phyloP scores from a whole-genome alignment of 306 rosid genomes.

The Prosopis cineraria region DNA sequence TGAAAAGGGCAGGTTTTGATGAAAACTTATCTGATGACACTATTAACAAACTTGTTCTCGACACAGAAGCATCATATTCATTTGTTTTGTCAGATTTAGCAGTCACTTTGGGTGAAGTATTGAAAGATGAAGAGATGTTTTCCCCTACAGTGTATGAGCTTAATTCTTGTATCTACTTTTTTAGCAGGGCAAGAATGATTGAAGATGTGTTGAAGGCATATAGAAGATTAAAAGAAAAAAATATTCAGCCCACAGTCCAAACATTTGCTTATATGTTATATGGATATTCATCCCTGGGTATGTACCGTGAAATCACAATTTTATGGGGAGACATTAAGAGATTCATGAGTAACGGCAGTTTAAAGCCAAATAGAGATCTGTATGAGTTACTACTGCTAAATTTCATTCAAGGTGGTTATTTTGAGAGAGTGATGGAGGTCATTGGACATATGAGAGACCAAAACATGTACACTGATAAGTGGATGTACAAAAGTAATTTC shows the following conservation, averaged over 20 bases:
- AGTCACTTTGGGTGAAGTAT: conserved; percentile 53
- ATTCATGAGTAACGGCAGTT: conserved; percentile 46
- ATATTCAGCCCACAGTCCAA: conserved; percentile 59
- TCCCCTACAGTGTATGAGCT: conserved; percentile 52
- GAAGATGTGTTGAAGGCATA: conserved; percentile 71
- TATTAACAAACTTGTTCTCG: conserved; percentile 27
- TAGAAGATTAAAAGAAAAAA: conserved; percentile 66
- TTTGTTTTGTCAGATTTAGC: conserved; percentile 43
- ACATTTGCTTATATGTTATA: conserved; percentile 55
- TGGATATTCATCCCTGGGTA: conserved; percentile 69
- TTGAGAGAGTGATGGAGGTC: conserved; percentile 94
- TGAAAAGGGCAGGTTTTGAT: conserved; percentile 48
- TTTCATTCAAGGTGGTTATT: conserved; percentile 84
- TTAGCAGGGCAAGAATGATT: conserved; percentile 86
- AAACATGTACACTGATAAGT: conserved; percentile 64
- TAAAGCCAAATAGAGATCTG: conserved; percentile 56
- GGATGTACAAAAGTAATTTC: conserved; percentile 76
- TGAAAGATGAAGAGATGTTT: conserved; percentile 38
- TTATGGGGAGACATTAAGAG: conserved; percentile 95
- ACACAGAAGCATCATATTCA: conserved; percentile 25
- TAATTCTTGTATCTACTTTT: conserved; percentile 75
- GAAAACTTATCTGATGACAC: conserved; percentile 42
- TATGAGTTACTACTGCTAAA: conserved; percentile 67
- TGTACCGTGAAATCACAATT: conserved; percentile 69
- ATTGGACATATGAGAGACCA: conserved; percentile 57